These are phyloP conservation scores for Amanita rimosa DNA, from an alignment of 768 basidiomycete genomes.

Conservation along the genomic window DNA sequence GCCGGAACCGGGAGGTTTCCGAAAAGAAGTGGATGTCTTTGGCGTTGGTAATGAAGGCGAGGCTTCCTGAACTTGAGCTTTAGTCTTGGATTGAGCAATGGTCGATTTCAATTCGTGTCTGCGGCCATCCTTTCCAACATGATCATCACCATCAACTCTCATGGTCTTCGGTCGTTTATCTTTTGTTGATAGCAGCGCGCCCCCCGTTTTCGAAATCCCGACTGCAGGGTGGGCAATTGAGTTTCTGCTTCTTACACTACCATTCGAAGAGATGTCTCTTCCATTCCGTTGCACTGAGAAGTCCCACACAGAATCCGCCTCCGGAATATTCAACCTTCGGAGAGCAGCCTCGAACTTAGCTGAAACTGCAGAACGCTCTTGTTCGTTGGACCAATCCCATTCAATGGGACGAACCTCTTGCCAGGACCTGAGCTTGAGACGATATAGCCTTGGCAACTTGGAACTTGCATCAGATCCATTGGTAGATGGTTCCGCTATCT, in stretches of 20 bases:
- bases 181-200: neutral
- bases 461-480: conserved; percentile 23
- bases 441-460: conserved; percentile 31
- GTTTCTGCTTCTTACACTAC: neutral
- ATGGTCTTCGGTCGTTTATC: neutral
- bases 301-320: conserved; percentile 51
- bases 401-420: conserved; percentile 60
- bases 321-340: conserved; percentile 39
- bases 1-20: conserved; percentile 37
- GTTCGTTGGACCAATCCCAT: conserved; percentile 37
- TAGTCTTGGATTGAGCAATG: neutral
- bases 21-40: neutral
- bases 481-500: conserved; percentile 41
- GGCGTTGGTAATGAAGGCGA: neutral
- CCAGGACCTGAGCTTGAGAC: conserved; percentile 49
- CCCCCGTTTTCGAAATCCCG: neutral
- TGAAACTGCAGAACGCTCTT: conserved; percentile 37
- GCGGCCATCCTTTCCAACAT: neutral
- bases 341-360: conserved; percentile 40
- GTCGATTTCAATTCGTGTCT: neutral
- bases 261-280: neutral
- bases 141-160: neutral
- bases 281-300: neutral
- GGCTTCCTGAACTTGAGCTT: neutral
- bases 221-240: neutral